Conservation (phyloP, 108 stramenopile genomes). For the Cylindrotheca fusiformis region DNA sequence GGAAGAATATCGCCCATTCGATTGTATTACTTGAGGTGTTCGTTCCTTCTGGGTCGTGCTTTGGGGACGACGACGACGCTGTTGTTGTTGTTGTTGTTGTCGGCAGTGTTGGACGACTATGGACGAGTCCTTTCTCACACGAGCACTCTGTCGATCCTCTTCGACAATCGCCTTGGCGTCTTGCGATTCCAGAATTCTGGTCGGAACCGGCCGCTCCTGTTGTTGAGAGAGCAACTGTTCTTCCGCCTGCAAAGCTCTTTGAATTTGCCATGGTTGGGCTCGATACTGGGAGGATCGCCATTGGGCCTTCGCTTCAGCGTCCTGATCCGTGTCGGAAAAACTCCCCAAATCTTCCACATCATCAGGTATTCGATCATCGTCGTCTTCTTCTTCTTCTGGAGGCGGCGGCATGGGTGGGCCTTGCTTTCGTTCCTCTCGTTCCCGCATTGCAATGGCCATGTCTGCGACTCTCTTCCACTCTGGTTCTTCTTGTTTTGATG, state of each 20-base stretch:
- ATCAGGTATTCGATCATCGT: neutral
- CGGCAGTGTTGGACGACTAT: neutral
- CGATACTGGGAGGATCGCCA: neutral
- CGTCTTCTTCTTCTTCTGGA: conserved; percentile 1
- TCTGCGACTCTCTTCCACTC: conserved; percentile 8
- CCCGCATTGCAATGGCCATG: neutral
- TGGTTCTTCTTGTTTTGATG: neutral
- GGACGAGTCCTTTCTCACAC: neutral
- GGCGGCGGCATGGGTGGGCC: neutral
- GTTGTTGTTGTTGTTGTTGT: too few species aligned
- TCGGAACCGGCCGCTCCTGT: neutral
- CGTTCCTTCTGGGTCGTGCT: too few species aligned
- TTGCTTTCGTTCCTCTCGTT: conserved; percentile 3
- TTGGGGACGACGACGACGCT: neutral
- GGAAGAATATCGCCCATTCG: too few species aligned
- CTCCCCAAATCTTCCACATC: conserved; percentile 5
- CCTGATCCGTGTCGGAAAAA: neutral
- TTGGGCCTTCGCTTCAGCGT: neutral
- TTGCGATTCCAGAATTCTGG: neutral
- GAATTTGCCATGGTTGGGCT: neutral
- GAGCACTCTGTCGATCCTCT: neutral
- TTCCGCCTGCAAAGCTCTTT: neutral
- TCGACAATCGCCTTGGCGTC: neutral
- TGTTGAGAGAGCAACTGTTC: neutral
- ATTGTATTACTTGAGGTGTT: too few species aligned